Evolutionary conservation across 306 rosid genomes (phyloP).

Genomic region (Dalbergia cultrata): DNA sequence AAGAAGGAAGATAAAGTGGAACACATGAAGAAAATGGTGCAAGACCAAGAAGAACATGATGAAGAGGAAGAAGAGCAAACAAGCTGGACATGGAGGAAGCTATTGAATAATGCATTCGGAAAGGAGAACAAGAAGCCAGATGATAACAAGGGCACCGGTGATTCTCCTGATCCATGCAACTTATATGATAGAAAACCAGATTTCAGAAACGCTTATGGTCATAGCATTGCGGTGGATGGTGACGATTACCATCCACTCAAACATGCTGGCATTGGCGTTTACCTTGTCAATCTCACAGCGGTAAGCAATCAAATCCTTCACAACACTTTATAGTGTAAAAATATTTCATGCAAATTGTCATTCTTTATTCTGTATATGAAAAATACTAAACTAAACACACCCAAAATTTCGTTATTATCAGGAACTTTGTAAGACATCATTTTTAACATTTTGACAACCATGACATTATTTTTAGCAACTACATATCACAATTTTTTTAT

Average conservation of each 20-base stretch:
- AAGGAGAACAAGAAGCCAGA: conserved; percentile 12
- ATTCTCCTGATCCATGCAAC: conserved; percentile 70
- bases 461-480: too few relatives aligned
- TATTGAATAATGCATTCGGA: conserved; percentile 52
- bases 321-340: not conserved
- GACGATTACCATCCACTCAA: conserved; percentile 58
- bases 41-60: conserved; percentile 27
- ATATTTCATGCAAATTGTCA: too few relatives aligned
- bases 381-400: too few relatives aligned
- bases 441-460: too few relatives aligned
- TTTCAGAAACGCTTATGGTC: conserved; percentile 76
- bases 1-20: conserved; percentile 58
- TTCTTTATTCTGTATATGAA: too few relatives aligned
- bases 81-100: conserved; percentile 76
- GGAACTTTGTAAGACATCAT: too few relatives aligned
- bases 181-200: conserved; percentile 62
- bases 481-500: too few relatives aligned
- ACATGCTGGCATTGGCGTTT: conserved; percentile 64
- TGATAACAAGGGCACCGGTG: conserved; percentile 44
- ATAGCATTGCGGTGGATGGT: conserved; percentile 71
- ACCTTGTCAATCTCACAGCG: conserved; percentile 77
- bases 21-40: conserved; percentile 59
- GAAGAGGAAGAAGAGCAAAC: conserved; percentile 40
- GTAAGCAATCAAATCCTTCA: conserved; percentile 47
- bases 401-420: too few relatives aligned